A percentile compares a stretch with the other conserved stretches of the same genome.
Conservation (phyloP, 2,329 filamentous ascomycete species). For the Ceratocystis alfenasii region DNA sequence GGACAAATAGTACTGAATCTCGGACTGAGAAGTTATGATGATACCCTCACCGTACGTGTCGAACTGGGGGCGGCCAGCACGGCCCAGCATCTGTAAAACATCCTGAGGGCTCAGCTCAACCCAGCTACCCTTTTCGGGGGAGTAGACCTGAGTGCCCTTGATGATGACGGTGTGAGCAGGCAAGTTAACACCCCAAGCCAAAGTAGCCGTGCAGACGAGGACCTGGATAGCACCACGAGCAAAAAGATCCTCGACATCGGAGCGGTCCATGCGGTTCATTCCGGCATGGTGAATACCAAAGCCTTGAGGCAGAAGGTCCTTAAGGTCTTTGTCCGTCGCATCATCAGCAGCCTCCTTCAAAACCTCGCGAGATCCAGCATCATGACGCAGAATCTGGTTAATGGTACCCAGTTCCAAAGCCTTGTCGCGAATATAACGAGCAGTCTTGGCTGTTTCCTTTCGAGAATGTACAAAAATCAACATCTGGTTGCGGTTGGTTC, state of each 20-base stretch:
- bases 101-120: constrained; percentile 95
- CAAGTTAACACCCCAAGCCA: constrained; percentile 97
- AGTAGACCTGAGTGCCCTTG: constrained; percentile 96
- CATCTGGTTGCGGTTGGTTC: constrained; percentile 90
- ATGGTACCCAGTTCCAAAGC: constrained; percentile 96
- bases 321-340: constrained; percentile 75
- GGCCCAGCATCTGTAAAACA: constrained; percentile 95
- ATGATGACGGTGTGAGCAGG: constrained; percentile 97
- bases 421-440: constrained; percentile 90
- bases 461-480: constrained; percentile 96
- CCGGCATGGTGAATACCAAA: constrained; percentile 98
- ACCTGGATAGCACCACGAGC: constrained; percentile 85
- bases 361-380: constrained; percentile 83
- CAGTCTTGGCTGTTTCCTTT: constrained; percentile 96
- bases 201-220: constrained; percentile 90
- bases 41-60: constrained; percentile 98
- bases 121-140: constrained; percentile 96
- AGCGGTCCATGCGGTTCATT: constrained; percentile 90
- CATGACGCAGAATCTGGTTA: constrained; percentile 83
- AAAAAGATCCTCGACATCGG: constrained; percentile 89
- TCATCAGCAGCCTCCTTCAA: constrained; percentile 72
- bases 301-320: constrained; percentile 88
- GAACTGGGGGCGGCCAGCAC: constrained; percentile 90
- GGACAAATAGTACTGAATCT: constrained; percentile 95
- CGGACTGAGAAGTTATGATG: constrained; percentile 88